Evolutionary conservation across 1,284 basidiomycete species (phyloP), one percentile per base, ranked within the genome.

Genomic region (Hypsizygus ulmarius): DNA sequence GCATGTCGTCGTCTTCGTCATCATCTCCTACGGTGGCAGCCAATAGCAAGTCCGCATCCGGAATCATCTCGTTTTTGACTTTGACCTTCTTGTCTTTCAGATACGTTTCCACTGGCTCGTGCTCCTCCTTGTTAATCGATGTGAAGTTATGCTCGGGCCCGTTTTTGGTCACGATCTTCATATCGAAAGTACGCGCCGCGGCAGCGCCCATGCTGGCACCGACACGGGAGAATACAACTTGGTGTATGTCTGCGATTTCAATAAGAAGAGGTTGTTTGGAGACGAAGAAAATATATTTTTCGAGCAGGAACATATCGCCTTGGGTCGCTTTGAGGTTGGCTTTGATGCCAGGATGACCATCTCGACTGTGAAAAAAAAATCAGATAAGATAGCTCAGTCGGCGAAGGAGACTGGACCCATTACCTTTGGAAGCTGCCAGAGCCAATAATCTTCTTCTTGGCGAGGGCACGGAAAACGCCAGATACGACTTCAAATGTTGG

Each of bases 241-340:
- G 88, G 59, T 94, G 87, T 50, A 98, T 89, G 61, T 98, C 93
- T 48, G 84, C 82, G 56, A 97, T 87, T 57, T 97, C 91, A 59
- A 98, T 82, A 60, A 97, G 86, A 32, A 88, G 86, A 1, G 97
- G 95, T 61, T 94, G 89, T 69, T 98, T 99, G 50, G 95, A 94
- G 47, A 99, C 94, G 74, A 98, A 99, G 70, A 99, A 92, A 42
- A 99, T 78, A 65, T 90, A 93, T 80, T 97, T 97, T 66, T 99
- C 97, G 53, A 99, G 84, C 73, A 98, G 84, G 79, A 97, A 99
- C 19, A 99, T 82, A 66, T 97, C 93, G 54, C 97, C 97, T 67
- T 97, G 95, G 11, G 91, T 82, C 36, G 97, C 97, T 72, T 99
- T 99, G 62, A 99, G 80, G 69, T 98, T 98, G 59, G 93, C 95